phyloP scores from a whole-genome alignment of 2,329 filamentous ascomycete genomes.

The Dryadomyces quercivorus region DNA sequence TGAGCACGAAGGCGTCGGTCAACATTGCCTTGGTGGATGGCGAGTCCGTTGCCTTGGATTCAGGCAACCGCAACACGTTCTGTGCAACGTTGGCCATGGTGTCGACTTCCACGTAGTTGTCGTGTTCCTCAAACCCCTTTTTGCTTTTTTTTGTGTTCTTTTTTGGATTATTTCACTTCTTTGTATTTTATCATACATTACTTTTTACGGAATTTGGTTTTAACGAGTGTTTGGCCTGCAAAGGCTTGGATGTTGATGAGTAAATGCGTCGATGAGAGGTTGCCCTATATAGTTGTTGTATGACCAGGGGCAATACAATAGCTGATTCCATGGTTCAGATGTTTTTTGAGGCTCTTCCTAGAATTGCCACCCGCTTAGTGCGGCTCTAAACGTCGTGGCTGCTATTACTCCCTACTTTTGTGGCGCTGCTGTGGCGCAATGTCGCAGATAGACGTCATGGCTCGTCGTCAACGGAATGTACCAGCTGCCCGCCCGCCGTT shows the following conservation, averaged over 20 bases:
- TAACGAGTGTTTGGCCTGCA: background rate
- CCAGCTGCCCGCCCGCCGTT: too few species aligned
- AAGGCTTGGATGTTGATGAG: background rate
- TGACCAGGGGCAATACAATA: too few species aligned
- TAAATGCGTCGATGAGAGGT: too few species aligned
- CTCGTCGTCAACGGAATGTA: too few species aligned
- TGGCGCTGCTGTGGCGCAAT: background rate
- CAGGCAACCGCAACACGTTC: constrained; percentile 54
- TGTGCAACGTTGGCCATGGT: constrained; percentile 49
- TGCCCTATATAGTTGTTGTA: too few species aligned
- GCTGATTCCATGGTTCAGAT: too few species aligned
- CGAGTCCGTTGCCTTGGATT: constrained; percentile 36
- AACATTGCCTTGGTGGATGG: constrained; percentile 62
- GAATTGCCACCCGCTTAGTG: background rate
- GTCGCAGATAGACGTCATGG: background rate
- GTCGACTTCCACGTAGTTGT: constrained; percentile 9
- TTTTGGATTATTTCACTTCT: background rate
- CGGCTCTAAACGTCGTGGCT: background rate
- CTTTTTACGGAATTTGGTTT: background rate
- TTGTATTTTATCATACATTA: background rate
- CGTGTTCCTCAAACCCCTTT: too few species aligned
- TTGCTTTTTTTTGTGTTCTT: too few species aligned
- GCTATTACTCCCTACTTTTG: background rate
- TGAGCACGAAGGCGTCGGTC: constrained; percentile 62
- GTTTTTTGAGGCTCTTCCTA: too few species aligned